These are phyloP conservation scores for Citrus maxima DNA, from an alignment of 345 rosid genomes.

Conservation along the genomic window DNA sequence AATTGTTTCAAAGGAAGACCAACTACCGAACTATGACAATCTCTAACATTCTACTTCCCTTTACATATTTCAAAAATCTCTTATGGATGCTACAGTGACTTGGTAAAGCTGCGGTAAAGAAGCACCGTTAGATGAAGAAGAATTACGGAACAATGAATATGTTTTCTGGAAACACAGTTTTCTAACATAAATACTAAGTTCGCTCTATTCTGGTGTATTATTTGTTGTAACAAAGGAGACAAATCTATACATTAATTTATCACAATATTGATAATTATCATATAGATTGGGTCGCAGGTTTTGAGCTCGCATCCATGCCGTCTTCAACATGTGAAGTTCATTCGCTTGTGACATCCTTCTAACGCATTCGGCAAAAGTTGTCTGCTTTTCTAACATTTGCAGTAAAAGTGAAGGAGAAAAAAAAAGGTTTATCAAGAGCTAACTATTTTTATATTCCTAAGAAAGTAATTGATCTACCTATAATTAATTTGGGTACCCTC, in stretches of 20 bases:
- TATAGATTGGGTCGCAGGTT: not conserved
- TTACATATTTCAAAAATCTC: not conserved
- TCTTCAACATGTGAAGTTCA: not conserved
- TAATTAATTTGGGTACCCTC: not conserved
- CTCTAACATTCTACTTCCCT: not conserved
- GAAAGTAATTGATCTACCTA: not conserved
- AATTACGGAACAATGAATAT: not conserved
- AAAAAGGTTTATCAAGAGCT: no score
- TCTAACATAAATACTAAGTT: no score
- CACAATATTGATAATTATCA: not conserved
- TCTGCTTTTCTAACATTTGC: not conserved
- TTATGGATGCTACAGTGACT: no score
- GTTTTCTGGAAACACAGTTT: not conserved
- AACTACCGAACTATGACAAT: not conserved
- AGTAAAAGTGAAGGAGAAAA: not conserved
- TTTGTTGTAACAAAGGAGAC: no score
- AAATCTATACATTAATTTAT: not conserved
- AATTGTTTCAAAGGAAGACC: not conserved
- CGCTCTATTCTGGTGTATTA: not conserved
- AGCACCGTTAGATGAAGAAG: no score
- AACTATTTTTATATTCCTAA: not conserved
- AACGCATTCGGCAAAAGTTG: not conserved
- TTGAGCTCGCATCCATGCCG: no score
- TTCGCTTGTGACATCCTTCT: not conserved
- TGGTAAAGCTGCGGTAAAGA: no score